Evolutionary conservation across 2,329 filamentous ascomycete genomes (phyloP).

Genomic region (Elsinoe fawcettii): DNA sequence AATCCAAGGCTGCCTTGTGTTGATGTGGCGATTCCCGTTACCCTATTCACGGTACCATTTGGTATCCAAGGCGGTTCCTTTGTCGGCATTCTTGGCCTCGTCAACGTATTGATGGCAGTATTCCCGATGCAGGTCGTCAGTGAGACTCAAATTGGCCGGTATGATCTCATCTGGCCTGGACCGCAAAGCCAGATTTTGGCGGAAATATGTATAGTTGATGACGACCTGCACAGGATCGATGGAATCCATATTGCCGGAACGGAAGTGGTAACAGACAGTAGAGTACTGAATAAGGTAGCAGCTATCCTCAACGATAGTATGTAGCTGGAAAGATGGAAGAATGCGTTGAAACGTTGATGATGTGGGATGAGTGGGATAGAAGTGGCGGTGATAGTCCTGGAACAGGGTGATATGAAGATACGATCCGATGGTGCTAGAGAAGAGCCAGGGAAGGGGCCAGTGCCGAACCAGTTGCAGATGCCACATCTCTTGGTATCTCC

Average conservation of each 20-base stretch:
- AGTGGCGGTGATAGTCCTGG: not conserved
- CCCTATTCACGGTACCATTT: constrained; percentile 2
- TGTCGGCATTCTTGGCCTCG: not conserved
- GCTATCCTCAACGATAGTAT: not conserved
- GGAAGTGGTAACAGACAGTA: not conserved
- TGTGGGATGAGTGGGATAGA: not conserved
- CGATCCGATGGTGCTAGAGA: not conserved
- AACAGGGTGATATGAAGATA: not conserved
- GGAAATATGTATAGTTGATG: not conserved
- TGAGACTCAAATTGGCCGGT: not conserved
- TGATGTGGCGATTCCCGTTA: not conserved
- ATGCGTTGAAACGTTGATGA: not conserved
- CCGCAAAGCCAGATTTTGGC: not conserved
- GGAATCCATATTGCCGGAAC: not conserved
- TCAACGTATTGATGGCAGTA: not conserved
- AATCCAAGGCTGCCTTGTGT: constrained; percentile 6
- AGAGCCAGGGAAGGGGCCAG: not conserved
- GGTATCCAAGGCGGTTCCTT: not conserved
- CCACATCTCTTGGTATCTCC: not conserved
- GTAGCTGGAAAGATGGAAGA: not conserved
- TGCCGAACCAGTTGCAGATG: not conserved
- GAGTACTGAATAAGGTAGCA: not conserved
- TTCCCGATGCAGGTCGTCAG: not conserved
- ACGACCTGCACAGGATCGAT: not conserved
- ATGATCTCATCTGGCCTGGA: not conserved